Percentiles rank a stretch among this genome's conserved stretches.
Evolutionary conservation across 129 eudicot genomes (phyloP).

Genomic region (Flaveria brownii): DNA sequence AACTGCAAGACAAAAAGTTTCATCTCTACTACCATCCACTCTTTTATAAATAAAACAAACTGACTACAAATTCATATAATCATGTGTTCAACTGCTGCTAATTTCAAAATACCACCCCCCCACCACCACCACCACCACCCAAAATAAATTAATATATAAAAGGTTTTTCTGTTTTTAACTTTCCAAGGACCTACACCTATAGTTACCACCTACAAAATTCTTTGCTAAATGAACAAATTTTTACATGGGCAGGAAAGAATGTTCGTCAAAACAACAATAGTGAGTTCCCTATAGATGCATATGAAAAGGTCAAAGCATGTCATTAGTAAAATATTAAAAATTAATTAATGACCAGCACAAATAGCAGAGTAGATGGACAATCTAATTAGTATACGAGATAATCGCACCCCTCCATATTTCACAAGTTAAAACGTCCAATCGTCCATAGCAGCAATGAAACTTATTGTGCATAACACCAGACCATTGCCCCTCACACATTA

Average conservation of each 20-base stretch:
- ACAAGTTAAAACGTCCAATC: background rate
- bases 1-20: conserved; percentile 34
- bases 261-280: background rate
- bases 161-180: conserved; percentile 17
- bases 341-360: background rate
- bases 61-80: background rate
- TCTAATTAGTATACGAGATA: background rate
- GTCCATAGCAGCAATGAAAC: background rate
- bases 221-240: background rate
- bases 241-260: conserved; percentile 2
- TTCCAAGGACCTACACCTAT: background rate
- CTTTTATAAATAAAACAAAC: background rate
- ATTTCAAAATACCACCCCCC: background rate
- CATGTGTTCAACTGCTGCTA: background rate
- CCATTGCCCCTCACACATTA: background rate
- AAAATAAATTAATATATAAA: background rate
- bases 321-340: background rate
- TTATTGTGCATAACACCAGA: background rate
- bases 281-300: conserved; percentile 20
- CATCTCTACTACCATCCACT: conserved; percentile 1
- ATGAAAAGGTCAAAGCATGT: conserved; percentile 27
- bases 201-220: background rate
- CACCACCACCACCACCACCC: background rate
- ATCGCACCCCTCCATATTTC: background rate
- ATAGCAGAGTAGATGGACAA: background rate